Evolutionary conservation across 2,329 filamentous ascomycete species (phyloP), one percentile per base, ranked within the genome.

Genomic region (Aureobasidium vineae): DNA sequence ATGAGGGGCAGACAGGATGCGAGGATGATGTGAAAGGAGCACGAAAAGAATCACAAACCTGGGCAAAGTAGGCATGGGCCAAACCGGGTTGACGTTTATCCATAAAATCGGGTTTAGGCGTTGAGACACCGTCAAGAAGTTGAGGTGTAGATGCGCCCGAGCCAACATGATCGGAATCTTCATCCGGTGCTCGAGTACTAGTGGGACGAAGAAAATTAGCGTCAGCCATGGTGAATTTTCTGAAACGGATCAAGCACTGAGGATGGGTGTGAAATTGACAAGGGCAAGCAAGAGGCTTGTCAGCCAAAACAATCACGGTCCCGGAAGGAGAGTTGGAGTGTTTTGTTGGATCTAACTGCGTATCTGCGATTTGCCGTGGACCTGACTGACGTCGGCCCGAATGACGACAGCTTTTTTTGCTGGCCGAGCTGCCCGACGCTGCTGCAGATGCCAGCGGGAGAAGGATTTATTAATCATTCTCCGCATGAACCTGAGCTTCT

Each of bases 1-100:
- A 36, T 67, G 50, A 68, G 67, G 65, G 67, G 65, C 45, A 67
- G 68, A 52, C 68, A 63, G 47, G 67, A 61, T 52, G 70, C 69
- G 68, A 54, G 49, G 61, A 33, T 33, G 60, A 16, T 50, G 61
- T 54, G 40, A 45, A 54, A 49, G 61, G 49, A 64, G 50, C 49
- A 49, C 77, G 75, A 88, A 88, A 87, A 83, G 86, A 87, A 84
- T 86, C 86, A 97, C 95, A 89, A 96, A 99, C 95, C 94, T 99
- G 95, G 83, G 90, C 90, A 86, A 98, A 97, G 85, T 95, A 97
- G 84, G 90, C 96, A 79, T 88, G 86, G 95, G 90, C 11, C 82
- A 98, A 96, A 77, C 92, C 91, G 72, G 95, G 95, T 77, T 96
- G 84, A 80, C 95, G 90, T 82, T 97, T 97, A 82, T 99, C 95